Evolutionary conservation across 1,284 basidiomycete genomes (phyloP).

Genomic region (Trichosporon faecale): DNA sequence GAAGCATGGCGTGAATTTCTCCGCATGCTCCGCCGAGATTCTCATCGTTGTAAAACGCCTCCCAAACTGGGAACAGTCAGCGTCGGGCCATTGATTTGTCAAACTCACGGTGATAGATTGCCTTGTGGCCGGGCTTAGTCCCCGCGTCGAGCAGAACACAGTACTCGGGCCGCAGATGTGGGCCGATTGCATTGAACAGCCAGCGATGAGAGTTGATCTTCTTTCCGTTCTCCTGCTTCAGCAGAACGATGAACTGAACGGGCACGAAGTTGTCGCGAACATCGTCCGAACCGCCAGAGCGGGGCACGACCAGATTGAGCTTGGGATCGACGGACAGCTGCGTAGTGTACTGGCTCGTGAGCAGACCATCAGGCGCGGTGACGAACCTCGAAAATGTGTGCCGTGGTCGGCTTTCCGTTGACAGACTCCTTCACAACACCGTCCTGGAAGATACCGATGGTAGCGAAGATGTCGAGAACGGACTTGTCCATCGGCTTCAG

Average conservation of each 20-base stretch:
- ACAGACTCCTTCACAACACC: slow-evolving; percentile 90
- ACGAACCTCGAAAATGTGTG: slow-evolving; percentile 80
- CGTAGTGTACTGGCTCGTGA: slow-evolving; percentile 67
- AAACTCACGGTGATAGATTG: slow-evolving; percentile 72
- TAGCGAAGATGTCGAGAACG: slow-evolving; percentile 81
- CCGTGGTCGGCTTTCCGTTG: slow-evolving; percentile 89
- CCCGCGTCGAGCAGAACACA: slow-evolving; percentile 90
- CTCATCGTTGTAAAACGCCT: slow-evolving; percentile 61
- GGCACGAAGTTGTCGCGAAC: slow-evolving; percentile 68
- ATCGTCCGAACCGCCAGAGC: slow-evolving; percentile 72
- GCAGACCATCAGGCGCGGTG: background rate
- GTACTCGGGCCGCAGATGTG: slow-evolving; percentile 79
- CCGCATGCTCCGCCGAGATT: slow-evolving; percentile 80
- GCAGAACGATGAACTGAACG: slow-evolving; percentile 89
- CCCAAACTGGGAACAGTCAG: slow-evolving; percentile 64
- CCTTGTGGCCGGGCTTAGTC: slow-evolving; percentile 93
- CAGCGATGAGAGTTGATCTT: slow-evolving; percentile 90
- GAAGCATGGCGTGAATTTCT: slow-evolving; percentile 92
- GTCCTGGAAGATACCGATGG: slow-evolving; percentile 85
- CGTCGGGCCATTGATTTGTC: too few species aligned
- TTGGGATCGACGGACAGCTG: slow-evolving; percentile 86
- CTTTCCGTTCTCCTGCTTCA: slow-evolving; percentile 97
- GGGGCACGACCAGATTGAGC: slow-evolving; percentile 85
- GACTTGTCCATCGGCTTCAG: slow-evolving; percentile 94
- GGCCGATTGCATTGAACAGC: slow-evolving; percentile 95